Evolutionary conservation across 257 asterid genomes (phyloP), one percentile per base, ranked within the genome.

Genomic region (Ophiorrhiza pumila): DNA sequence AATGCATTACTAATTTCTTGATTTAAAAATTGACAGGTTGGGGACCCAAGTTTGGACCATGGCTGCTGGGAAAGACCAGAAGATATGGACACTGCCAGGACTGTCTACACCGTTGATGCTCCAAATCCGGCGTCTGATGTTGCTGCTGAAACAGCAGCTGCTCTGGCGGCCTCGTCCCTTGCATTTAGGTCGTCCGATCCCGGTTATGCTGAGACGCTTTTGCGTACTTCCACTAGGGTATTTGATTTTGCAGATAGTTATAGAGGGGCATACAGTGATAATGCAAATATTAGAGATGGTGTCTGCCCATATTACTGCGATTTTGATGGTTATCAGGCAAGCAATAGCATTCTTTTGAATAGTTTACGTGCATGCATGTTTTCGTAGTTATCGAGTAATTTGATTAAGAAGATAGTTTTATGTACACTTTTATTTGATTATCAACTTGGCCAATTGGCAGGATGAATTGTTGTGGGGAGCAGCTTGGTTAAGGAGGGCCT

Each of bases 391-490:
- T 47, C 12, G 2, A 47, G 32, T 43, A 13, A 68, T 68, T 18
- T 23, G 72, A 31, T 60, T 29, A 18, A 68, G 6, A 66, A 14
- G 15, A 35, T 1, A 55, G 42, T 7, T 55, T 9, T 47, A 18
- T 58, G 35, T 58, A 17, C 29, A 5, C 42, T 13, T 46, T 14
- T 43, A 70, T 58, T 0, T 37, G 50, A 15, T 41, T 35, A 7
- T 42, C 71, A 32, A 7, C 15, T 37, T 4, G n/a, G 12, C 57
- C 9, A 14, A 72, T 60, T 79, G 65, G 71, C 85, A 92, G 99
- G 99, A 95, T 80, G 99, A 95, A 53, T 80, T 95, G 91, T 82
- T 95, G 57, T 95, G 99, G 99, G 98, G 91, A 68, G 98, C 98
- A 73, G 97, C 97, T 45, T 95, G 99, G 99, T 79, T 95, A 17